Base-by-base conservation (phyloP, 805 yeast species). In the Candida schatavii region DNA sequence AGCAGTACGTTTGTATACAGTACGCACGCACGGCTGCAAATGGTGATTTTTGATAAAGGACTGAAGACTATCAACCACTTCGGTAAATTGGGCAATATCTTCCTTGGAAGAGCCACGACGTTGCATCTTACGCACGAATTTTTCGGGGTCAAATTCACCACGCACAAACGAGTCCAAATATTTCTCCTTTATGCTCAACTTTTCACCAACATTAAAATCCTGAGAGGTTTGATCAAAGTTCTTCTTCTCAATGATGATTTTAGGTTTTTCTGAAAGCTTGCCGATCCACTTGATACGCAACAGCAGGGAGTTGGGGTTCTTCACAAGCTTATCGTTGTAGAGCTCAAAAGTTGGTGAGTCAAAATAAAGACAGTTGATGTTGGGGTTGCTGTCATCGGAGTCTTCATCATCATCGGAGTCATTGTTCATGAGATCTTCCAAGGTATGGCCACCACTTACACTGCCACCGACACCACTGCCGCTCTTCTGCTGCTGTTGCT, bases 221-320 rank as follows among this genome's bases (percentile, higher is more conserved):
- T 80, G 75, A 28, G 68, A 55, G 35, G 62, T 58, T 44, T 75
- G 75, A 54, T 84, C 84, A 47, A 82, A 83, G 41, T 74, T 75
- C 63, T 85, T 88, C 70, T 86, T 83, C 64, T 91, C 99, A 49
- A 91, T 61, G 42, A 78, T 75, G 42, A 93, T 78, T 43, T 86
- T 95, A 5, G 93, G 86, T 52, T 83, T 83, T 44, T 85, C 85
- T 43, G 66, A 62, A 44, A 93, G 74, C 52, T 81, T 82, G 20
- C 98, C 98, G 43, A 88, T 78, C 98, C 98, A 91, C 61, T 91
- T 79, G 50, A 91, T 72, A 55, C 98, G 77, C 45, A 91, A 67
- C 7, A 96, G 83, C 1, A 95, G 85, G 1, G 85, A 77, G 42
- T 78, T 77, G 47, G 77, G 76, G 41, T 76, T 74, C 57, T 86